Evolutionary conservation across 495 filamentous ascomycete genomes (phyloP).

Genomic region (Friedmanniomyces simplex): DNA sequence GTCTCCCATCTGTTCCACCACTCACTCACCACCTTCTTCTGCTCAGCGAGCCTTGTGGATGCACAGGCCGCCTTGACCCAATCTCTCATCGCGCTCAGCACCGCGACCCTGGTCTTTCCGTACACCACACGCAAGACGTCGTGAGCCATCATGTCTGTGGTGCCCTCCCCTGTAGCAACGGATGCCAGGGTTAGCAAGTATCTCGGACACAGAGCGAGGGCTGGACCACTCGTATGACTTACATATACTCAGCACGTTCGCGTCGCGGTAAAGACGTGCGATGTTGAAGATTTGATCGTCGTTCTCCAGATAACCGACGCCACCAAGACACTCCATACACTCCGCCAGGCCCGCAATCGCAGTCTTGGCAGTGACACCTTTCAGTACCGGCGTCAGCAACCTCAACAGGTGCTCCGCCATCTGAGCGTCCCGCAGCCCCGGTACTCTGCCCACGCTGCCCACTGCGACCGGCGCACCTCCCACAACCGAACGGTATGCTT

Average conservation of each 20-base stretch:
- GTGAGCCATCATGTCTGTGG: conserved; percentile 55
- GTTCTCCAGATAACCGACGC: conserved; percentile 58
- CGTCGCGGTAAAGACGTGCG: conserved; percentile 54
- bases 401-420: conserved; percentile 40
- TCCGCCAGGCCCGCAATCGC: conserved; percentile 45
- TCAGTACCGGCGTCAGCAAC: conserved; percentile 52
- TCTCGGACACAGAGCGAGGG: conserved; percentile 21
- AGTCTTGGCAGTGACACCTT: conserved; percentile 49
- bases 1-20: conserved; percentile 8
- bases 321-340: conserved; percentile 61
- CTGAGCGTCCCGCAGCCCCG: not conserved
- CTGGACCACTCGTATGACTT: not conserved
- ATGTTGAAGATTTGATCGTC: conserved; percentile 54
- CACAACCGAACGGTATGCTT: not conserved
- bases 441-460: not conserved
- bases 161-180: conserved; percentile 66
- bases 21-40: not conserved
- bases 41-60: not conserved
- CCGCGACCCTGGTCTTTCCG: conserved; percentile 30
- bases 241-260: conserved; percentile 44
- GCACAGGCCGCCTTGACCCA: conserved; percentile 22
- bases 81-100: conserved; percentile 34
- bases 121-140: conserved; percentile 50
- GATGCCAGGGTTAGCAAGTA: too few relatives aligned
- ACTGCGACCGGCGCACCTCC: not conserved